Evolutionary conservation across 805 yeast species (phyloP).

Genomic region (Scheffersomyces amazonensis): DNA sequence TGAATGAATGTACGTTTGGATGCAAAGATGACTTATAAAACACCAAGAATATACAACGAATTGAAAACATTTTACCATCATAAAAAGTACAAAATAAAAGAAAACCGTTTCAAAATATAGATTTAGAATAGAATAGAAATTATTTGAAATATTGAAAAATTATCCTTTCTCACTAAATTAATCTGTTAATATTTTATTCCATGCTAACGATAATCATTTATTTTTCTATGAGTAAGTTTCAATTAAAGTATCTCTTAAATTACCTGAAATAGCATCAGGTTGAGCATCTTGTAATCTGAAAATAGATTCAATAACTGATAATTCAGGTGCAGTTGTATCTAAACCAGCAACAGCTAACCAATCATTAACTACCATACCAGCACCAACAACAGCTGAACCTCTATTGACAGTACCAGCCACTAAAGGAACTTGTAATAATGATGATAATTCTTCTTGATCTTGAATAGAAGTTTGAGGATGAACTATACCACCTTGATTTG

Average conservation of each 20-base stretch:
- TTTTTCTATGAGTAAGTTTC: constrained; percentile 90
- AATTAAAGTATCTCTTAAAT: constrained; percentile 86
- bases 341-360: constrained; percentile 96
- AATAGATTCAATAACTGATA: constrained; percentile 94
- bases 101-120: too few species aligned
- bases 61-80: background rate
- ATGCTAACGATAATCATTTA: too few species aligned
- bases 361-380: constrained; percentile 98
- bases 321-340: constrained; percentile 98
- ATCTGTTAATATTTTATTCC: too few species aligned
- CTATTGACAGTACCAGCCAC: constrained; percentile 99
- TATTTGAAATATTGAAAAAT: too few species aligned
- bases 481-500: constrained; percentile 97
- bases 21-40: background rate
- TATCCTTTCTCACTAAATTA: too few species aligned
- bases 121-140: too few species aligned
- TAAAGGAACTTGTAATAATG: constrained; percentile 92
- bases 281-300: constrained; percentile 90
- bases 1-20: background rate
- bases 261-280: constrained; percentile 80
- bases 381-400: constrained; percentile 97
- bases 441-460: constrained; percentile 96
- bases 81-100: background rate
- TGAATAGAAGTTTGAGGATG: constrained; percentile 97
- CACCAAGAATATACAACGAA: background rate